Percentiles rank a stretch among this genome's conserved stretches.
Evolutionary conservation across 495 filamentous ascomycete genomes (phyloP).

Genomic region (Acidomyces sp.): DNA sequence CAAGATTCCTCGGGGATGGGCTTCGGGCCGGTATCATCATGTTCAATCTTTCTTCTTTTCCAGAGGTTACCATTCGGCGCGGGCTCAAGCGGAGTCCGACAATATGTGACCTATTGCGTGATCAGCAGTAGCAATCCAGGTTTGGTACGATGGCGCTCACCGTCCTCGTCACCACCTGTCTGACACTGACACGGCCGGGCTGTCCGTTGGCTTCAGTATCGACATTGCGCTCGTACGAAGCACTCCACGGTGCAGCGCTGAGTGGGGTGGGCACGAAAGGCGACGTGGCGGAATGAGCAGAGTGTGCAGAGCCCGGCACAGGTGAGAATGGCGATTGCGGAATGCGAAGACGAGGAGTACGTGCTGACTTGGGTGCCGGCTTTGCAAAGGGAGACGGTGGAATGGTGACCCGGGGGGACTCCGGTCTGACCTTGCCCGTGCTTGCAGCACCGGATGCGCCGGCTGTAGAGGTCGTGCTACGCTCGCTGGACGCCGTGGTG

Average conservation of each 20-base stretch:
- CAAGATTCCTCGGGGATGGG: constrained; percentile 4
- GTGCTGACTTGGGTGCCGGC: constrained; percentile 42
- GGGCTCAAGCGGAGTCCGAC: constrained; percentile 24
- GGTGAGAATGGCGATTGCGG: constrained; percentile 48
- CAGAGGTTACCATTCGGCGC: constrained; percentile 48
- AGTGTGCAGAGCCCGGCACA: constrained; percentile 31
- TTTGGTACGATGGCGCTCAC: too few relatives aligned
- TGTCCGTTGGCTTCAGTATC: constrained; percentile 42
- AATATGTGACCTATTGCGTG: too few relatives aligned
- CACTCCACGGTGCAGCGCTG: constrained; percentile 25
- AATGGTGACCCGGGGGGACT: constrained; percentile 20
- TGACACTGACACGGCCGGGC: constrained; percentile 36
- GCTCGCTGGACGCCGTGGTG: constrained; percentile 16
- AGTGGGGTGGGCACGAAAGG: constrained; percentile 12
- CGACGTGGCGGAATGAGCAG: constrained; percentile 8
- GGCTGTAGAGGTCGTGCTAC: constrained; percentile 17
- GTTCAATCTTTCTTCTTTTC: constrained; percentile 58
- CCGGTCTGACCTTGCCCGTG: constrained; percentile 7
- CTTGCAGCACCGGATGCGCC: constrained; percentile 15
- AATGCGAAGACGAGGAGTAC: constrained; percentile 42
- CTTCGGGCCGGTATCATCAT: constrained; percentile 15
- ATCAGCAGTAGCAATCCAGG: too few relatives aligned
- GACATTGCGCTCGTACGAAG: constrained; percentile 43
- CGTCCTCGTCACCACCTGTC: constrained; percentile 62
- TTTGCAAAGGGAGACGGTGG: constrained; percentile 36